Base-by-base conservation (phyloP, 768 basidiomycete genomes). In the Phanerochaete sordida region DNA sequence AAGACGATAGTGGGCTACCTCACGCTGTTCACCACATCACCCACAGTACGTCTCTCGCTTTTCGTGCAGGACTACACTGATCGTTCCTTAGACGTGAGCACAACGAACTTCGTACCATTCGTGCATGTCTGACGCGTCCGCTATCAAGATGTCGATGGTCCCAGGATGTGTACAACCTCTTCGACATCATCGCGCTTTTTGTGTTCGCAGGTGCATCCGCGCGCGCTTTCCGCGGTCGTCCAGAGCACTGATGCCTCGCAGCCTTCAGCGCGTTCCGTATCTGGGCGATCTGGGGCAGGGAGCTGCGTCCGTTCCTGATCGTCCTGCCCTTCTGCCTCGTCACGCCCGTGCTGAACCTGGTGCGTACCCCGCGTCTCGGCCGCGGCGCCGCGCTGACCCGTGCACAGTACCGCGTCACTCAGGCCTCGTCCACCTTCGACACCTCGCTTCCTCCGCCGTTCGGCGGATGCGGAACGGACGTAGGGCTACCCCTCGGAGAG, bases 1-100 rank as follows among this genome's bases (percentile, higher is more conserved):
- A 63, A 63, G 45, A 63, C 61, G 1, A 58, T 64, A 24, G 11
- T 67, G 9, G 61, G 60, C 15, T 54, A 63, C 19, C 21, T 64
- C 21, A 56, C 46, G 12, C 60, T 43, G 19, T 43, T 43, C 39
- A 12, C 39, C 8, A 4, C 39, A 19, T 43, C 39, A 43, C 39
- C 19, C 39, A 11, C 39, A 19, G 39, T 43, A 43, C 4, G 39
- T 43, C 7, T 16, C 19, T 19, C 19, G 19, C 19, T 4, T 43
- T 4, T 43, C 19, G 11, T 11, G 39, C 7, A 6, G 4, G 8
- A 6, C 19, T 43, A 9, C 7, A 43, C 39, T 43, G 4, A 43
- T 19, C 39, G 8, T 16, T 11, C 5, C 19, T 43, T 13, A 43
- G 39, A 19, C 39, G 39, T 43, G 39, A 43, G 39, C 19, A 11